Conservation (phyloP, 306 rosid genomes). For the Styphnolobium japonicum region DNA sequence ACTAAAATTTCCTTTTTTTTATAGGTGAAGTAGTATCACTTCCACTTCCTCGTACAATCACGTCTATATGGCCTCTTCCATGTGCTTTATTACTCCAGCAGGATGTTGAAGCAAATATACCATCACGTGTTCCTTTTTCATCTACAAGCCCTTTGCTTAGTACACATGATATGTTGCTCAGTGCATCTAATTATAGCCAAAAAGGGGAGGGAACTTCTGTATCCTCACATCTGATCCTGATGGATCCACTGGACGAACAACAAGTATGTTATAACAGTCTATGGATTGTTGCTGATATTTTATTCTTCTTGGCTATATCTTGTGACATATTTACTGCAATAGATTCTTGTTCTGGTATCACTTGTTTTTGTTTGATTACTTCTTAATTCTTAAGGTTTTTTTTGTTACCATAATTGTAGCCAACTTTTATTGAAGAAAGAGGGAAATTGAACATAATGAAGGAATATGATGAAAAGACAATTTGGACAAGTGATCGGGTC, state of each 20-base stretch:
- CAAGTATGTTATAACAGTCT: conserved; percentile 44
- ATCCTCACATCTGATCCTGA: conserved; percentile 80
- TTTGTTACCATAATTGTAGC: conserved; percentile 37
- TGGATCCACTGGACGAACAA: conserved; percentile 83
- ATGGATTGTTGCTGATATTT: conserved; percentile 17
- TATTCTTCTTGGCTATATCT: conserved; percentile 1
- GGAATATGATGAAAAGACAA: conserved; percentile 93
- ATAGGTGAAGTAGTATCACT: conserved; percentile 81
- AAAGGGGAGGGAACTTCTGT: conserved; percentile 58
- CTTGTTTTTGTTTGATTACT: conserved; percentile 1
- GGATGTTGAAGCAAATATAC: conserved; percentile 53
- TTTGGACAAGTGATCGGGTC: conserved; percentile 89
- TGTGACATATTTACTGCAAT: conserved; percentile 15
- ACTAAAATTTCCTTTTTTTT: conserved; percentile 25
- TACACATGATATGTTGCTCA: conserved; percentile 45
- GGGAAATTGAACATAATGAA: conserved; percentile 83
- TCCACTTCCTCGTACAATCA: conserved; percentile 56
- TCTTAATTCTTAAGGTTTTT: background rate
- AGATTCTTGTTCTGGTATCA: background rate
- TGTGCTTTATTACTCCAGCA: conserved; percentile 90
- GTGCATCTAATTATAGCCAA: conserved; percentile 42
- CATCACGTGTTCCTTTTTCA: conserved; percentile 47
- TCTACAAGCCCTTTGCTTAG: conserved; percentile 66
- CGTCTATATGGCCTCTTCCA: conserved; percentile 91
- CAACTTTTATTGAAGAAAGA: conserved; percentile 79